Evolutionary conservation across 345 rosid genomes (phyloP).

Genomic region (sweet orange (Citrus sinensis)): DNA sequence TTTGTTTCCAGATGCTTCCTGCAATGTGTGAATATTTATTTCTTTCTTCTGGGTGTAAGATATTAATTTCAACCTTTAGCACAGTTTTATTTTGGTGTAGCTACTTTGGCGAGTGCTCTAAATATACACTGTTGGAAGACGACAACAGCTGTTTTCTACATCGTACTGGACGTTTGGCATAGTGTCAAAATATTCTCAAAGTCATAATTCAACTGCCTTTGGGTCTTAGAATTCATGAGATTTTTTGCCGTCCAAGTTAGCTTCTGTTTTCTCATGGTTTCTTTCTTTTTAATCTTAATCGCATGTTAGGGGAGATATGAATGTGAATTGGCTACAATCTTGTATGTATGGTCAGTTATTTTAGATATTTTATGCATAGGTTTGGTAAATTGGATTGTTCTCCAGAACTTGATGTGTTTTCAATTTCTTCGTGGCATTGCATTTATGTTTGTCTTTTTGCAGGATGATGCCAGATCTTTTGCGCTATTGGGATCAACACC

Average conservation of each 20-base stretch:
- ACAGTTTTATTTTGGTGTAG: not conserved
- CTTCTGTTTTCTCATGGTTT: not conserved
- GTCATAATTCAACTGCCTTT: not conserved
- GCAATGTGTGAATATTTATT: not conserved
- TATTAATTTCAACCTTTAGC: not conserved
- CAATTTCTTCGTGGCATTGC: not conserved
- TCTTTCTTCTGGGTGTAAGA: not conserved
- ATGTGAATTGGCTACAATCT: constrained; percentile 3
- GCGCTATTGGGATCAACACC: constrained; percentile 48
- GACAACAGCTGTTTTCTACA: not conserved
- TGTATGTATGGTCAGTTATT: not conserved
- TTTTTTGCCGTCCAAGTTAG: not conserved
- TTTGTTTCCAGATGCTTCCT: constrained; percentile 2
- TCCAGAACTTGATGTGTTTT: not conserved
- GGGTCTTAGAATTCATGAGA: not conserved
- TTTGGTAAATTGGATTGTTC: not conserved
- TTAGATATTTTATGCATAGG: not conserved
- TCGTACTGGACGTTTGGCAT: not conserved
- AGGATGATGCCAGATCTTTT: constrained; percentile 63
- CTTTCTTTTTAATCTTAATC: not conserved
- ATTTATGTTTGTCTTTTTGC: constrained; percentile 17
- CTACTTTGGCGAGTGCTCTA: not conserved
- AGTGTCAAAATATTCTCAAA: not conserved
- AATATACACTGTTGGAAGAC: not conserved
- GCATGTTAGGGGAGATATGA: too few species aligned